Base-by-base conservation (phyloP, 495 filamentous ascomycete genomes). In the Letharia columbiana region DNA sequence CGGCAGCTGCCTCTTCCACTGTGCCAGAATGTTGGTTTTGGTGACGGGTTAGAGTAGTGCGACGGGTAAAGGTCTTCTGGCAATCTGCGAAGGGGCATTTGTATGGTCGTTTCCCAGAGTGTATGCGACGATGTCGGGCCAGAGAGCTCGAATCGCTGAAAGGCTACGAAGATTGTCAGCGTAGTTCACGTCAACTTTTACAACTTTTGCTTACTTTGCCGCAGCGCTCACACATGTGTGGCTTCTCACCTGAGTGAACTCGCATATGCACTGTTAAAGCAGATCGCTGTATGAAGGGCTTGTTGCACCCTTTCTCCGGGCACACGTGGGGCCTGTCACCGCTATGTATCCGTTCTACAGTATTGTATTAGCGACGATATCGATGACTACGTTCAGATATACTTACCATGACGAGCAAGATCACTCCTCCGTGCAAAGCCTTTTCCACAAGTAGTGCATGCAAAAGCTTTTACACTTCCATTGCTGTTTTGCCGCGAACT, bases 251-350 rank as follows among this genome's bases (percentile, higher is more conserved):
- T 3, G 94, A 98, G 71, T 98, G 94, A 42, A 98, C 94, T 61
- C 94, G 88, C 68, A 88, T 85, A 75, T 98, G 94, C 6, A 98
- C 94, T 2, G 94, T 98, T 75, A 98, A 80, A 12, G 94, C 94
- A n/a, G 94, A 97, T 44, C 94, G 86, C 72, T 98, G 94, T 69
- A 98, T 98, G 74, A 98, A 98, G 72, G 93, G 92, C 74, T 98
- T 98, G 41, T 87, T 87, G 75, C 94, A 98, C 23, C 87, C 88
- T 49, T 89, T 89, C 74, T 85, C 89, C 68, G 96, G 92, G 75
- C 94, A 98, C 56, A 91, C 89, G 76, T 98, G 94, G 45, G 94
- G 94, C 47, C 95, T 82, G 54, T 92, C 80, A 18, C 95, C 95
- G 60, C 86, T 96, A 73, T 98, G 94, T 65, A 98, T 98, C 18